Percentiles rank a stretch among this genome's conserved stretches.
Evolutionary conservation across 2,329 filamentous ascomycete genomes (phyloP).

Genomic region (Colletotrichum sp.): DNA sequence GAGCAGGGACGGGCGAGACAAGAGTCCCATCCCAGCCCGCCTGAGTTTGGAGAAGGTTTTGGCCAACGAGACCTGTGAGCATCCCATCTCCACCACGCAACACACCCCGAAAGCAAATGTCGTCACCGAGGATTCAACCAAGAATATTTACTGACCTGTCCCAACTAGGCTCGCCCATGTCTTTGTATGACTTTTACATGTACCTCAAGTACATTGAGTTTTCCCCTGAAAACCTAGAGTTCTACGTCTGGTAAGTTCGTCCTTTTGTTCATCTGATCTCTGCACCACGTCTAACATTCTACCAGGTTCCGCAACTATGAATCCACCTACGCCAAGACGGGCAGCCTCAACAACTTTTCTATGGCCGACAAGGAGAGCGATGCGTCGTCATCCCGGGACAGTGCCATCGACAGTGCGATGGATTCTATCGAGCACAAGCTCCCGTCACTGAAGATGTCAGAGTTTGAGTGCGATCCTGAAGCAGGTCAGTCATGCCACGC

Average conservation of each 20-base stretch:
- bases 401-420: background rate
- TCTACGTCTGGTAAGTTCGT: conserved; percentile 49
- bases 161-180: conserved; percentile 48
- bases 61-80: conserved; percentile 49
- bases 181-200: conserved; percentile 55
- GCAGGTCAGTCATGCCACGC: conserved; percentile 28
- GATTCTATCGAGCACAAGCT: conserved; percentile 6
- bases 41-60: conserved; percentile 49
- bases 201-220: conserved; percentile 54
- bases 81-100: background rate
- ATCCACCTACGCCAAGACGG: conserved; percentile 24
- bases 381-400: background rate
- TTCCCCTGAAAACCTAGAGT: conserved; percentile 53
- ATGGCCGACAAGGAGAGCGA: conserved; percentile 10
- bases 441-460: conserved; percentile 18
- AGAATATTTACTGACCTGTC: background rate
- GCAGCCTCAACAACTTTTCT: conserved; percentile 6
- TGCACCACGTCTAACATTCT: background rate
- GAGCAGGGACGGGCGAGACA: conserved; percentile 39
- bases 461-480: conserved; percentile 32
- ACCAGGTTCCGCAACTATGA: conserved; percentile 50
- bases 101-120: background rate
- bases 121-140: background rate
- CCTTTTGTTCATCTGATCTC: background rate
- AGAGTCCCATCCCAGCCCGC: conserved; percentile 40